Percentiles rank a stretch among this genome's conserved stretches.
Conservation (phyloP, 352 stramenopile genomes). For the Phytophthora sp. region DNA sequence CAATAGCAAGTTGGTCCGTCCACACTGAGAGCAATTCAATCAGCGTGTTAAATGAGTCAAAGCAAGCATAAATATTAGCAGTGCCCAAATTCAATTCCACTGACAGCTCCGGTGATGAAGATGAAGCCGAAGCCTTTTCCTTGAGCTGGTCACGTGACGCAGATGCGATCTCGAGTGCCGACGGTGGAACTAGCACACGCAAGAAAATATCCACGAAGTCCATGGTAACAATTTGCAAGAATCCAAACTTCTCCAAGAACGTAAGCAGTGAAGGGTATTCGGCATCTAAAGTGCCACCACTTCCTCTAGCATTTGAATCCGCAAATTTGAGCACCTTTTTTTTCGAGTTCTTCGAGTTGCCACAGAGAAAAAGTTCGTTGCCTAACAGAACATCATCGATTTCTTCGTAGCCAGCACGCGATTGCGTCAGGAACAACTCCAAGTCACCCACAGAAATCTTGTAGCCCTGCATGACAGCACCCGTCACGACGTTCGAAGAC, state of each 20-base stretch:
- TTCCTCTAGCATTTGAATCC: slow-evolving; percentile 12
- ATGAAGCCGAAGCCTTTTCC: slow-evolving; percentile 38
- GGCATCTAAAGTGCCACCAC: slow-evolving; percentile 23
- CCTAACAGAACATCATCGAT: slow-evolving; percentile 71
- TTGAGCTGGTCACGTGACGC: slow-evolving; percentile 21
- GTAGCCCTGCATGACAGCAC: slow-evolving; percentile 87
- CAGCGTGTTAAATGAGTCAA: slow-evolving; percentile 90
- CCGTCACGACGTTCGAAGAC: slow-evolving; percentile 87
- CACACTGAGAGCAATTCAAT: slow-evolving; percentile 74
- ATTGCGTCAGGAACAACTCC: slow-evolving; percentile 74
- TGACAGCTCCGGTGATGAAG: slow-evolving; percentile 72
- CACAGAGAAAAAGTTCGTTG: slow-evolving; percentile 63
- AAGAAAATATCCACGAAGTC: slow-evolving; percentile 88
- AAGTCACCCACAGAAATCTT: slow-evolving; percentile 81
- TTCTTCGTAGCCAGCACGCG: slow-evolving; percentile 68
- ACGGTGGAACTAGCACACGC: slow-evolving; percentile 60
- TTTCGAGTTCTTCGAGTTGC: slow-evolving; percentile 19
- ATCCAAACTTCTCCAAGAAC: slow-evolving; percentile 83
- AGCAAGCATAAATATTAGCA: slow-evolving; percentile 89
- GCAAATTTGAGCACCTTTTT: slow-evolving; percentile 61
- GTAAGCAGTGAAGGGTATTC: slow-evolving; percentile 78
- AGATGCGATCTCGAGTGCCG: slow-evolving; percentile 23
- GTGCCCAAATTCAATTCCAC: slow-evolving; percentile 85
- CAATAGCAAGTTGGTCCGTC: slow-evolving; percentile 70
- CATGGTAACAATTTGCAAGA: slow-evolving; percentile 86